Base-by-base conservation (phyloP, 257 asterid genomes). In the Euphrasia confusa region DNA sequence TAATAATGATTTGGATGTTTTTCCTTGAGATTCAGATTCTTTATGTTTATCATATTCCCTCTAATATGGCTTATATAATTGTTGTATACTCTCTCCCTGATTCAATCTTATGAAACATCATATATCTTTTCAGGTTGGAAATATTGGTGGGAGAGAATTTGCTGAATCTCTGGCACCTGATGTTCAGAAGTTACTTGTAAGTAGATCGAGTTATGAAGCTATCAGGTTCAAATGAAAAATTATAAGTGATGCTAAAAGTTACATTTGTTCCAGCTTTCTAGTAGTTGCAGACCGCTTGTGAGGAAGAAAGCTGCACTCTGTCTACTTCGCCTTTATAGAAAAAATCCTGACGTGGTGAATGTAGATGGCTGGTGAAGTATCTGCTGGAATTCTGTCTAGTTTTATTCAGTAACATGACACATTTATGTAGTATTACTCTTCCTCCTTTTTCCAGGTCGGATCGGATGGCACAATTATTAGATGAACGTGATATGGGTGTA, bases 91-190 rank as follows among this genome's bases (percentile, higher is more conserved):
- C 73, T 57, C 63, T 60, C 24, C 63, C 63, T 59, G 40, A 11
- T 50, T 50, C 61, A 49, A 69, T 65, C 42, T 37, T 37, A 37
- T 37, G 42, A 37, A 37, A 37, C 67, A 12, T 61, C 35, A 17
- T 57, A 17, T 57, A 45, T 50, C 55, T 73, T 53, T 68, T 63
- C 85, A 94, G 99, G 97, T 94, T 56, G 99, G 99, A 68, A 94
- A 94, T 78, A 94, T 94, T 73, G 97, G 99, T 62, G 99, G 99
- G 61, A 82, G 97, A 65, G 99, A 94, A 50, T 94, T 94, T 78
- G 96, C 99, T 47, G 99, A 94, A 74, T 89, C 99, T 55, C 77
- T 94, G 72, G 96, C 99, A 67, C 99, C 99, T 64, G 99, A 93
- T 90, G 99, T 93, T 72, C 99, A 93, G 78, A 93, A 87, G 81